A percentile compares a stretch with the other conserved stretches of the same genome.
Conservation (phyloP, 2,329 filamentous ascomycete species). For the Penicillium sp. region DNA sequence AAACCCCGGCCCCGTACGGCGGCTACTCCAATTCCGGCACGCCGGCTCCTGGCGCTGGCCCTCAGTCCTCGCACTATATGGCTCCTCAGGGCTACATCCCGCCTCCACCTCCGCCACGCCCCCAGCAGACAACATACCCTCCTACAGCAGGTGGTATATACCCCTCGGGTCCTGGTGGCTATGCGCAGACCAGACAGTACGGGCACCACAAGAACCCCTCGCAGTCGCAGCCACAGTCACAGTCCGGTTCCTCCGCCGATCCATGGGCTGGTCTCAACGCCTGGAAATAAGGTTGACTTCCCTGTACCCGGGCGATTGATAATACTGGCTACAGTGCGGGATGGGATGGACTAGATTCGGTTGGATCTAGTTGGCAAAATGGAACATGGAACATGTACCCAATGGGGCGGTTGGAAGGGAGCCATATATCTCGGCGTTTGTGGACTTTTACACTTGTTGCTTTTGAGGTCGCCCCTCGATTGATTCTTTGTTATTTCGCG, state of each 20-base stretch:
- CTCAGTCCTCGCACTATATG: conserved; percentile 47
- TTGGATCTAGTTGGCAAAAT: conserved; percentile 1
- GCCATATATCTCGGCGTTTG: conserved; percentile 23
- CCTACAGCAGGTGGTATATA: conserved; percentile 52
- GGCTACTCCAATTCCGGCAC: conserved; percentile 37
- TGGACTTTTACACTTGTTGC: not conserved
- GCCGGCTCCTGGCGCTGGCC: conserved; percentile 23
- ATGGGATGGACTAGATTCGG: not conserved
- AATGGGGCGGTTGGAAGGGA: not conserved
- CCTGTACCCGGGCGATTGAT: not conserved
- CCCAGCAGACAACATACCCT: conserved; percentile 49
- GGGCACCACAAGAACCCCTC: conserved; percentile 40
- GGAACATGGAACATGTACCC: not conserved
- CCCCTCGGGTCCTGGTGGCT: conserved; percentile 53
- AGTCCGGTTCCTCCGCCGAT: conserved; percentile 47
- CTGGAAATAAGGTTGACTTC: conserved; percentile 55
- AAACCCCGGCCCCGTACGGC: conserved; percentile 34
- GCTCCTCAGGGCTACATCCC: conserved; percentile 63
- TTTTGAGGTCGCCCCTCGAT: not conserved
- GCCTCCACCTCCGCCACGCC: conserved; percentile 65
- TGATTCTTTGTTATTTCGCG: not conserved
- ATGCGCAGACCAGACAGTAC: conserved; percentile 51
- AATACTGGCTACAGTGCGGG: not conserved
- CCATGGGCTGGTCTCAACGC: conserved; percentile 69
- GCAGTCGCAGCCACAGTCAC: conserved; percentile 31